A percentile compares a stretch with the other conserved stretches of the same genome.
Evolutionary conservation across 1,139 yeast species (phyloP).

Genomic region (Scheffersomyces illinoinensis): DNA sequence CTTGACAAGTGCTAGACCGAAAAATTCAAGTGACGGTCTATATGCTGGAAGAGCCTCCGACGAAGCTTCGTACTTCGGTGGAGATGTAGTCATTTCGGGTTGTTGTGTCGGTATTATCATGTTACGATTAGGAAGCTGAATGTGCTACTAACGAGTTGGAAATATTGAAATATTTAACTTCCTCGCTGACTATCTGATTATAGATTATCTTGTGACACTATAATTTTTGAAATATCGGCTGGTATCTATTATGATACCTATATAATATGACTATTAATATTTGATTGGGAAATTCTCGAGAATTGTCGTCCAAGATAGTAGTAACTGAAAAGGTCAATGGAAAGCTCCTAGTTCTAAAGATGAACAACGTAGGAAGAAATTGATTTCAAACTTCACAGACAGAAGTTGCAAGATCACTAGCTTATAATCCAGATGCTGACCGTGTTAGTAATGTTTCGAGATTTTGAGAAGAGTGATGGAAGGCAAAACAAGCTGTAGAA

Average conservation of each 20-base stretch:
- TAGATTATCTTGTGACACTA: too few relatives aligned
- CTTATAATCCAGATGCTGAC: neutral
- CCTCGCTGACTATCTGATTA: too few relatives aligned
- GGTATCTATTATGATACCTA: too few relatives aligned
- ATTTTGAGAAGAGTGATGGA: neutral
- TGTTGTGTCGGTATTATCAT: neutral
- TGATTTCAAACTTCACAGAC: neutral
- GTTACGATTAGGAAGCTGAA: neutral
- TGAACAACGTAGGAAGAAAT: too few relatives aligned
- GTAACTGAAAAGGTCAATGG: too few relatives aligned
- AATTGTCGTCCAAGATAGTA: too few relatives aligned
- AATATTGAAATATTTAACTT: too few relatives aligned
- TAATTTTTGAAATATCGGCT: too few relatives aligned
- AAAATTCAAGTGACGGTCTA: slow-evolving; percentile 31
- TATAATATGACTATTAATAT: too few relatives aligned
- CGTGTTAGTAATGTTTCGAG: neutral
- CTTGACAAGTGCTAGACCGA: slow-evolving; percentile 36
- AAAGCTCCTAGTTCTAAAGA: too few relatives aligned
- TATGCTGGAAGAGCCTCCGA: slow-evolving; percentile 34
- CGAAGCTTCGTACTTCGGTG: slow-evolving; percentile 20
- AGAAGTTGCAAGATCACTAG: neutral
- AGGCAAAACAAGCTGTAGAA: neutral
- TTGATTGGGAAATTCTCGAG: too few relatives aligned
- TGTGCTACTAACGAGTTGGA: too few relatives aligned
- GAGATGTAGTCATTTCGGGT: neutral